These are phyloP conservation scores for Dactylonectria estremocensis DNA, from an alignment of 2,329 filamentous ascomycete species.

Conservation along the genomic window DNA sequence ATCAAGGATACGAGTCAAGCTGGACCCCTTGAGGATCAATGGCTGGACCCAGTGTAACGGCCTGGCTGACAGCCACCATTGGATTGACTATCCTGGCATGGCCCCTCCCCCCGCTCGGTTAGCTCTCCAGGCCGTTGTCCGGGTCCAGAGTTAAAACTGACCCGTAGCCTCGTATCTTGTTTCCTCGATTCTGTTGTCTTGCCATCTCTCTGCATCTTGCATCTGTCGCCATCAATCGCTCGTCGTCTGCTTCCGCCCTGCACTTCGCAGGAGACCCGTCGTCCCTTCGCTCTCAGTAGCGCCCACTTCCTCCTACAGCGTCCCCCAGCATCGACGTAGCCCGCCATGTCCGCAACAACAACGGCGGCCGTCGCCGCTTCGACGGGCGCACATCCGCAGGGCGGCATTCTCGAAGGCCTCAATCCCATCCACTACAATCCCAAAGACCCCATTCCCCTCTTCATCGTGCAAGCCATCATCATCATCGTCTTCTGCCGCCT, in stretches of 20 bases:
- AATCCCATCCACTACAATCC: conserved; percentile 79
- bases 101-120: neutral
- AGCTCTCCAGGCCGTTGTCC: conserved; percentile 6
- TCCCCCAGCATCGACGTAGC: conserved; percentile 1
- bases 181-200: neutral
- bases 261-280: neutral
- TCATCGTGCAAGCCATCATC: conserved; percentile 56
- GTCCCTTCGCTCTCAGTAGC: neutral
- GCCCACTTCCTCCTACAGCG: neutral
- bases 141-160: conserved; percentile 1
- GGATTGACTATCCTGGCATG: neutral
- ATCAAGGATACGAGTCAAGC: neutral
- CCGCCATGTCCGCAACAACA: conserved; percentile 41
- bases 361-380: conserved; percentile 49
- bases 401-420: conserved; percentile 79
- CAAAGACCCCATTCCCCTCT: conserved; percentile 76
- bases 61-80: conserved; percentile 1
- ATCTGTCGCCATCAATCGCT: neutral
- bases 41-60: conserved; percentile 3
- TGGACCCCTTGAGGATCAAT: neutral
- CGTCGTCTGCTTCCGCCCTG: neutral
- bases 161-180: neutral
- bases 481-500: conserved; percentile 64
- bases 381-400: conserved; percentile 58
- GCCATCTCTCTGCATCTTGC: neutral